These are phyloP conservation scores for Tympanopsis confertula DNA, from an alignment of 2,329 filamentous ascomycete genomes.

Conservation along the genomic window DNA sequence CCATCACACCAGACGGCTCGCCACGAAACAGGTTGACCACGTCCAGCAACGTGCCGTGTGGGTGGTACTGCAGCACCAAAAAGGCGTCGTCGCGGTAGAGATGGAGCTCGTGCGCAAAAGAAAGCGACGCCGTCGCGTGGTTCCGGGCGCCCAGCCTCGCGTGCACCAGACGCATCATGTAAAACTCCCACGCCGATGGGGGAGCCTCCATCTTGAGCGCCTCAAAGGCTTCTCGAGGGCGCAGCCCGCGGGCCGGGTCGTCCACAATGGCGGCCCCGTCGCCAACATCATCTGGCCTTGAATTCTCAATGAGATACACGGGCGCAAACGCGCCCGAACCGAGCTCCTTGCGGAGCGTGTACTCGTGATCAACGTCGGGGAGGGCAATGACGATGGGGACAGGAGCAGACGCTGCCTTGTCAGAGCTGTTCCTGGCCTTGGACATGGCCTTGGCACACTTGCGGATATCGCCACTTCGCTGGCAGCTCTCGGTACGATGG, in stretches of 20 bases:
- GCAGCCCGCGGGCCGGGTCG: slow-evolving; percentile 33
- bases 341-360: slow-evolving; percentile 73
- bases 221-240: slow-evolving; percentile 51
- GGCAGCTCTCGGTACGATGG: slow-evolving; percentile 49
- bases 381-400: slow-evolving; percentile 59
- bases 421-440: slow-evolving; percentile 43
- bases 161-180: slow-evolving; percentile 79
- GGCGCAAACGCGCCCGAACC: slow-evolving; percentile 91
- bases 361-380: slow-evolving; percentile 50
- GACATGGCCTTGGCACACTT: slow-evolving; percentile 62
- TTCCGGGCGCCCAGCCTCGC: slow-evolving; percentile 60
- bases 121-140: slow-evolving; percentile 65
- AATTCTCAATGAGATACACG: slow-evolving; percentile 79
- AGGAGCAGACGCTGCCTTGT: slow-evolving; percentile 46
- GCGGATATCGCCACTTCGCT: slow-evolving; percentile 64
- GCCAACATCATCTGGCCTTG: slow-evolving; percentile 34
- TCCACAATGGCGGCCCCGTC: slow-evolving; percentile 22
- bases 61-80: slow-evolving; percentile 74
- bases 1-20: slow-evolving; percentile 66
- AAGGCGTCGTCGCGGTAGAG: slow-evolving; percentile 84
- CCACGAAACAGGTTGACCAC: slow-evolving; percentile 76
- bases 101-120: slow-evolving; percentile 80
- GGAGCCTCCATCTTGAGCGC: slow-evolving; percentile 92
- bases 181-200: slow-evolving; percentile 86
- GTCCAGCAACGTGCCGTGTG: slow-evolving; percentile 88